A percentile compares a stretch with the other conserved stretches of the same genome.
Evolutionary conservation across 495 filamentous ascomycete species (phyloP).

Genomic region (Hypoxylon lienhwacheense): DNA sequence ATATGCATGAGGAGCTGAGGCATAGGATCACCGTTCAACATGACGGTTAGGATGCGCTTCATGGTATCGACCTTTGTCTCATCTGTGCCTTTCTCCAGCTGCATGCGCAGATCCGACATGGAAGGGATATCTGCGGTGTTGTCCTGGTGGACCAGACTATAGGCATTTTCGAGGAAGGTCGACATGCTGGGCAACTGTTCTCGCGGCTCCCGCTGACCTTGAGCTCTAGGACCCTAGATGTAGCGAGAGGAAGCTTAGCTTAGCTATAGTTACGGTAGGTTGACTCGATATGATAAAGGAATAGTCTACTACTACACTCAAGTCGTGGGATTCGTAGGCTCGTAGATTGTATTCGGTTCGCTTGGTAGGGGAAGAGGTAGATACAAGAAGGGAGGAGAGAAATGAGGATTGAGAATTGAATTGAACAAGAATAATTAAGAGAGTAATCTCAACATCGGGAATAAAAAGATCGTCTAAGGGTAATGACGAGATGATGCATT

Average conservation of each 20-base stretch:
- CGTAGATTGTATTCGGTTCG: too few species aligned
- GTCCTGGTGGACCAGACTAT: slow-evolving; percentile 94
- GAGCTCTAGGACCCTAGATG: slow-evolving; percentile 3
- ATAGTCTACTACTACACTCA: too few species aligned
- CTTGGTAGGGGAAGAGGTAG: too few species aligned
- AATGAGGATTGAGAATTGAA: too few species aligned
- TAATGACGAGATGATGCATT: slow-evolving; percentile 33
- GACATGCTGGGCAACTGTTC: slow-evolving; percentile 71
- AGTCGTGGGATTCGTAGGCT: not conserved
- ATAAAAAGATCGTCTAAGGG: slow-evolving; percentile 22
- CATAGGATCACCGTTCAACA: slow-evolving; percentile 98
- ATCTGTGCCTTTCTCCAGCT: slow-evolving; percentile 96
- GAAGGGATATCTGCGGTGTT: slow-evolving; percentile 90
- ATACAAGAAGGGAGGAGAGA: slow-evolving; percentile 5
- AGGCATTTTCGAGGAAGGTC: slow-evolving; percentile 87
- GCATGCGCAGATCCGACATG: slow-evolving; percentile 84
- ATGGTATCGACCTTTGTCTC: slow-evolving; percentile 98
- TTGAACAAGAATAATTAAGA: slow-evolving; percentile 16
- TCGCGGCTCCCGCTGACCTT: slow-evolving; percentile 39
- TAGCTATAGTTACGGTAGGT: too few species aligned
- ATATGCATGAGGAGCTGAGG: slow-evolving; percentile 97
- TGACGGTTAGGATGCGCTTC: slow-evolving; percentile 93
- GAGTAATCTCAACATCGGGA: slow-evolving; percentile 15
- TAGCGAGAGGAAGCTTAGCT: not conserved
- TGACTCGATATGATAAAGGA: too few species aligned